Evolutionary conservation across 2,329 filamentous ascomycete genomes (phyloP), one percentile per base, ranked within the genome.

Genomic region (Sclerotinia borealis): DNA sequence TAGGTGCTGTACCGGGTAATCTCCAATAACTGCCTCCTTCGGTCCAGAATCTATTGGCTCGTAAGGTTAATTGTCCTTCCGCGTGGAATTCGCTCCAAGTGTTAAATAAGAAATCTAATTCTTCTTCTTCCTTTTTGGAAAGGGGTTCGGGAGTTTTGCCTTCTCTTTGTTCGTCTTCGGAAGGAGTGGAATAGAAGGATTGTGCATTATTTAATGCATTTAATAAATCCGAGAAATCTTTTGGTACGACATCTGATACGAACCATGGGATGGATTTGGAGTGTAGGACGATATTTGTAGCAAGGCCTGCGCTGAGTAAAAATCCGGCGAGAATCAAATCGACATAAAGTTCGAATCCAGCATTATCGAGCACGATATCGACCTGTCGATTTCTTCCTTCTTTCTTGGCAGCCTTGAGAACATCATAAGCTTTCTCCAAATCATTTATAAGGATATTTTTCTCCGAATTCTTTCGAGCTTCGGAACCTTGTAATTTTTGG

Each of bases 241-340:
- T 82, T 0, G 93, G 93, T 13, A 96, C 77, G 4, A 98, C 95
- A 72, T 99, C 95, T 0, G 92, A 97, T 54, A 99, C 95, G 74
- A 98, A 99, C 95, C 95, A 99, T 0, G 95, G 95, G 64, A 99
- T 93, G 27, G 87, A 88, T 79, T 99, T 99, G 59, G 95, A 93
- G 72, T 96, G 93, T 11, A 99, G 83, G 25, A 98, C 87, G 17
- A 99, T 83, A 29, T 86, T 86, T 0, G 93, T 97, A 0, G 95
- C 95, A 7, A 99, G 85, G 0, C 89, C 91, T 0, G 92, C 83
- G 0, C 91, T 87, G 8, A 99, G 82, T 17, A 99, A 82, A 74
- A 96, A 99, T 0, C 93, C 93, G 0, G 92, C 93, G 2, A 99
- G 83, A 63, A 98, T 87, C 11, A 99, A 83, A 73, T 99, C 95